Evolutionary conservation across 2,329 filamentous ascomycete species (phyloP).

Genomic region (Bertia moriformis): DNA sequence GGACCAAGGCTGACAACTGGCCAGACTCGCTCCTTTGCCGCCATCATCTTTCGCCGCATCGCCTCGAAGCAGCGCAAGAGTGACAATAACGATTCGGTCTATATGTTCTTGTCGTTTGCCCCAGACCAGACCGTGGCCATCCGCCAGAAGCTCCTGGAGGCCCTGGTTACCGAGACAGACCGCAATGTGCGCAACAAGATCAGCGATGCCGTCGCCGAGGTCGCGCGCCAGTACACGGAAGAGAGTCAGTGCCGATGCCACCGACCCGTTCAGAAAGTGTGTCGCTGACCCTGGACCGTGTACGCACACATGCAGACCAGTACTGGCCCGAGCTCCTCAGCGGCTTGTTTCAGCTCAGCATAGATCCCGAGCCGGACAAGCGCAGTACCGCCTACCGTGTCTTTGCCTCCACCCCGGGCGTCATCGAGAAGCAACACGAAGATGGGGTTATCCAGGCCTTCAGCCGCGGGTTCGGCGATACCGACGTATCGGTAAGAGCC

Average conservation of each 20-base stretch:
- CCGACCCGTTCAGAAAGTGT: neutral
- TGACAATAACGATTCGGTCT: constrained; percentile 54
- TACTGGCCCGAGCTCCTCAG: constrained; percentile 81
- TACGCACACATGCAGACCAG: constrained; percentile 38
- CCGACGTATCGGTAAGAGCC: constrained; percentile 56
- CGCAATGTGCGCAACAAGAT: constrained; percentile 80
- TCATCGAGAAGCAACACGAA: constrained; percentile 93
- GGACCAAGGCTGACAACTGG: too few species aligned
- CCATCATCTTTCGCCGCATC: constrained; percentile 88
- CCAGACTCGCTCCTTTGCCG: constrained; percentile 77
- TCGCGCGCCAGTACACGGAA: constrained; percentile 88
- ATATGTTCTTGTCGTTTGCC: constrained; percentile 72
- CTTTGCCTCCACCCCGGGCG: constrained; percentile 83
- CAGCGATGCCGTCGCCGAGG: constrained; percentile 89
- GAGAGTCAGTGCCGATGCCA: constrained; percentile 42
- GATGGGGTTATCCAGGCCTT: constrained; percentile 81
- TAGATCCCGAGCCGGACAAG: constrained; percentile 68
- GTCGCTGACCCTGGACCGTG: neutral
- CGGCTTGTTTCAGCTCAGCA: constrained; percentile 78
- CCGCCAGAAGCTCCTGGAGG: constrained; percentile 68
- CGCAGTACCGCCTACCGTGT: constrained; percentile 89
- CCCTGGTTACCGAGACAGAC: constrained; percentile 58
- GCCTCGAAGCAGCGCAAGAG: constrained; percentile 76
- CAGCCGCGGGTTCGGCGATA: constrained; percentile 80
- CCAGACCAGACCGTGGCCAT: constrained; percentile 64